These are phyloP conservation scores for Paraphoma chrysanthemicola DNA, from an alignment of 2,329 filamentous ascomycete species.

Conservation along the genomic window DNA sequence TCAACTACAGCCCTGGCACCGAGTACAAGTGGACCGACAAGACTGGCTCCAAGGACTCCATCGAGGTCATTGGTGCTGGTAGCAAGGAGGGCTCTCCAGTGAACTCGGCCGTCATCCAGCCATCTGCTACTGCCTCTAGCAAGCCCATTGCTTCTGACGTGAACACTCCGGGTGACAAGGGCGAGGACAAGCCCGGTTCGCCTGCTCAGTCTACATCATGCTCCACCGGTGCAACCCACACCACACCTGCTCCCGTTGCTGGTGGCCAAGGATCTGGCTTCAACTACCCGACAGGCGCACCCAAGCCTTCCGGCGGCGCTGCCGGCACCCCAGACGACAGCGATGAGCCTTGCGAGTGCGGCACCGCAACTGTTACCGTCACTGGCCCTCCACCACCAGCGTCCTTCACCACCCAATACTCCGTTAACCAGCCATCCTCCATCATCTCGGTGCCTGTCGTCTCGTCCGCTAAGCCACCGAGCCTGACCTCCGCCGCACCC, in stretches of 20 bases:
- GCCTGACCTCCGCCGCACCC: conserved; percentile 7
- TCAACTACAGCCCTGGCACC: conserved; percentile 60
- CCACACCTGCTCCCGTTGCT: not conserved
- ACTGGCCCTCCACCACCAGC: conserved; percentile 36
- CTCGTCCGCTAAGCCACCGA: conserved; percentile 9
- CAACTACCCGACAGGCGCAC: conserved; percentile 15
- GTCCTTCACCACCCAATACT: conserved; percentile 17
- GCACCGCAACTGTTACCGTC: conserved; percentile 36
- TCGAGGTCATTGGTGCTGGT: conserved; percentile 51
- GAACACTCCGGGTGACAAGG: conserved; percentile 24
- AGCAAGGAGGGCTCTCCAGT: conserved; percentile 40
- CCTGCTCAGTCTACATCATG: conserved; percentile 14
- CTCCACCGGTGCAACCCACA: conserved; percentile 9
- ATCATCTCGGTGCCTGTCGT: conserved; percentile 10
- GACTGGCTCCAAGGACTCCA: conserved; percentile 57
- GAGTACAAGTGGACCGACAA: conserved; percentile 60
- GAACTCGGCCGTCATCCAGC: conserved; percentile 30
- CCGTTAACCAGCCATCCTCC: conserved; percentile 18
- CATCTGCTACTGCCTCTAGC: conserved; percentile 36
- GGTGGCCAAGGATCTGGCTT: conserved; percentile 11
- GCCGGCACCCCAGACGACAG: conserved; percentile 9
- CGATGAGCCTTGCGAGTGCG: conserved; percentile 30
- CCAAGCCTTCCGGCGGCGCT: conserved; percentile 13
- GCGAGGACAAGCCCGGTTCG: not conserved
- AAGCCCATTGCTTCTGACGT: conserved; percentile 33